Evolutionary conservation across 441 rosid genomes (phyloP), one percentile per base, ranked within the genome.

Genomic region (Caryocar brasiliense): DNA sequence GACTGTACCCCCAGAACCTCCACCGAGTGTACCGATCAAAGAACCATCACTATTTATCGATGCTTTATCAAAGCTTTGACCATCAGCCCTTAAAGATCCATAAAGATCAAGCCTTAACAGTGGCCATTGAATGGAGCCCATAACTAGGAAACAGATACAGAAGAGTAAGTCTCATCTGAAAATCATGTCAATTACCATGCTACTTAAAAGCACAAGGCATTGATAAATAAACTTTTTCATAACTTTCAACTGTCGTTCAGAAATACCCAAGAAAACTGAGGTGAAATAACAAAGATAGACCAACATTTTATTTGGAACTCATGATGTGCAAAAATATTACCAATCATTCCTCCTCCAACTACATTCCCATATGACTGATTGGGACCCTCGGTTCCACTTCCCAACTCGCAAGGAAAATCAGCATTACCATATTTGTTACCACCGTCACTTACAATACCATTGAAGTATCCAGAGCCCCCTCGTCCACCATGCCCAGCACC

Each of bases 401-500:
- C 99, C 76, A 86, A 68, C 66, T 93, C 97, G 32, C 99, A 93
- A 37, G 99, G 99, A 69, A 93, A 81, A 70, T 78, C 85, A 34
- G 96, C 83, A 73, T 72, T 73, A 17, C 99, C 99, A 56, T 93
- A 93, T 51, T 71, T 67, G 54, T 70, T 76, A 61, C 99, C 99
- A 64, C 99, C 97, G 55, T 60, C 74, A 67, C 87, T 77, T 54
- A 82, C 68, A 57, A 77, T 79, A 48, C 97, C 97, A 49, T 88
- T 79, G 74, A 74, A 93, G 71, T 67, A 73, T 58, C 99, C 99
- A 50, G 95, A 79, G 48, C 99, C 99, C 52, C 99, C 99, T 59
- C 79, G 61, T 58, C 99, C 99, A 20, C 99, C 97, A 52, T 93
- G 99, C 54, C 99, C 97, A 59, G 97, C 97, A 51, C 97, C 99